A percentile compares a stretch with the other conserved stretches of the same genome.
Evolutionary conservation across 1,284 basidiomycete species (phyloP).

Genomic region (Ceratobasidium sp.): DNA sequence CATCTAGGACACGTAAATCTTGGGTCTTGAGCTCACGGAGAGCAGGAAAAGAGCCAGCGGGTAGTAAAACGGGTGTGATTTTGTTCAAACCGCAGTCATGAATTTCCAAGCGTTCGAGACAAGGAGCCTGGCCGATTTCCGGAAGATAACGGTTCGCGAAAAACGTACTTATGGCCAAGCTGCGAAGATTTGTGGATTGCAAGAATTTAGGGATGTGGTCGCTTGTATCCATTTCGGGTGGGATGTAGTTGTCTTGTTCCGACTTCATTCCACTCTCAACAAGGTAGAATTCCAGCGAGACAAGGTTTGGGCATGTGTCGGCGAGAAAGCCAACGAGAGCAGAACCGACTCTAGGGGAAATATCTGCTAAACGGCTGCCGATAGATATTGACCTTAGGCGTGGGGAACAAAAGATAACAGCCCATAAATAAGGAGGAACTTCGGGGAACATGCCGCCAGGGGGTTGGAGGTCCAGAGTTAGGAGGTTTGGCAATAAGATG

Average conservation of each 20-base stretch:
- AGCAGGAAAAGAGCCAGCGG: not conserved
- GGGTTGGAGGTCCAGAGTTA: not conserved
- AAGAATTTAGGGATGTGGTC: not conserved
- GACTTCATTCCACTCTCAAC: not conserved
- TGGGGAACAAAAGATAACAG: not conserved
- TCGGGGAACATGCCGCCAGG: not conserved
- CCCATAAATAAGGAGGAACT: not conserved
- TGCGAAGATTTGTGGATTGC: not conserved
- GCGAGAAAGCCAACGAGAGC: not conserved
- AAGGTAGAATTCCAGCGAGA: not conserved
- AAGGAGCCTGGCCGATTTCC: not conserved
- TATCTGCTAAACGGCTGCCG: not conserved
- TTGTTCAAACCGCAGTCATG: not conserved
- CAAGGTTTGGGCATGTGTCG: not conserved
- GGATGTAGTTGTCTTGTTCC: not conserved
- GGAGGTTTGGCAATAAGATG: not conserved
- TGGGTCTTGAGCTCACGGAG: not conserved
- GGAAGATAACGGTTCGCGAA: not conserved
- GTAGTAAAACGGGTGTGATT: not conserved
- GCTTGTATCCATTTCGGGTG: not conserved
- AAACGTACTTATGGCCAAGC: not conserved
- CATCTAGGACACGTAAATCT: not conserved
- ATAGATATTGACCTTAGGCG: not conserved
- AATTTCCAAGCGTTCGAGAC: not conserved
- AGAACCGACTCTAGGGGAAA: not conserved